phyloP scores from a whole-genome alignment of 2,329 filamentous ascomycete species.

The Ophiostoma quercus region DNA sequence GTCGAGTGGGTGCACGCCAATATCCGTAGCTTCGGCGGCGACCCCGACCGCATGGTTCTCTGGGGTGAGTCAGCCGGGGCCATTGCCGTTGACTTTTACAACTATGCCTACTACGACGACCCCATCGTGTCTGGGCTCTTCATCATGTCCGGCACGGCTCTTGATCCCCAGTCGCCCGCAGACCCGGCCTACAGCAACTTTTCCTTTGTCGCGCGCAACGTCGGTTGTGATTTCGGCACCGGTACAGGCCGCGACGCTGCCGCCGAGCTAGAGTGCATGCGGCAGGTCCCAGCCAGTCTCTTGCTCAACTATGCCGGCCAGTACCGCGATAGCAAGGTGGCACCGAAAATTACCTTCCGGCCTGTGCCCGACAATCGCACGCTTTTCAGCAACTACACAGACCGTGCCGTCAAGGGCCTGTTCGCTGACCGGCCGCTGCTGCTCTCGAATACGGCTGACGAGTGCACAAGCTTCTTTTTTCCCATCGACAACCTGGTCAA shows the following conservation, averaged over 20 bases:
- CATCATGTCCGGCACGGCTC: constrained; percentile 42
- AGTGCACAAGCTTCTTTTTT: constrained; percentile 44
- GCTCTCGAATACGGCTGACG: constrained; percentile 42
- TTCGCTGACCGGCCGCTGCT: constrained; percentile 42
- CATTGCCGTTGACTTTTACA: constrained; percentile 41
- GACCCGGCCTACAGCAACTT: background rate
- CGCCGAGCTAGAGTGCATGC: background rate
- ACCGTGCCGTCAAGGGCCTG: constrained; percentile 33
- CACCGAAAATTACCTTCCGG: background rate
- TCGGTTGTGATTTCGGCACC: background rate
- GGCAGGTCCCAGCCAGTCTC: background rate
- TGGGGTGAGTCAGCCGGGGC: constrained; percentile 44
- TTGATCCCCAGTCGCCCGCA: constrained; percentile 36
- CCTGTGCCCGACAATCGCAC: background rate
- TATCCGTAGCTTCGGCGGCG: constrained; percentile 44
- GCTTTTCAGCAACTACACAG: constrained; percentile 40
- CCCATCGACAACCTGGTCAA: constrained; percentile 28
- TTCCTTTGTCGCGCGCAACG: background rate
- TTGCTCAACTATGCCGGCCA: constrained; percentile 29
- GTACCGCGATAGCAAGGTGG: constrained; percentile 37
- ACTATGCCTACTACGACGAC: constrained; percentile 45
- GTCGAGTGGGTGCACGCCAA: constrained; percentile 48
- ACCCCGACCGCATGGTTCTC: constrained; percentile 38
- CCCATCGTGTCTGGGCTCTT: constrained; percentile 47
- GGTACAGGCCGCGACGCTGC: background rate